Base-by-base conservation (phyloP, 2,329 filamentous ascomycete genomes). In the Sporothrix pseudoabietina region DNA sequence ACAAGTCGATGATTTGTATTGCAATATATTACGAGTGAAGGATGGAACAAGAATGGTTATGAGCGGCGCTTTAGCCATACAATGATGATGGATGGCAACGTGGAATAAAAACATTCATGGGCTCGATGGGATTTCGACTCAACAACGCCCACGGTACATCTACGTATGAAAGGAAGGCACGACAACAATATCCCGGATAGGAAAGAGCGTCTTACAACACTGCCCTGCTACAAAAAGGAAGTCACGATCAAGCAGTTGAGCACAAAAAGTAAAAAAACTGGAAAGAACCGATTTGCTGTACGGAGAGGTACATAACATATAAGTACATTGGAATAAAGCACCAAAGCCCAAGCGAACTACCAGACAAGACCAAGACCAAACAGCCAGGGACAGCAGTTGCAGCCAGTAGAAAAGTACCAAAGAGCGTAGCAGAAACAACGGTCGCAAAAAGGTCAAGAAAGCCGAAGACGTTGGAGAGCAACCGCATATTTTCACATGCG, bases 401-500 rank as follows among this genome's bases (percentile, higher is more conserved):
- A 35, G 4, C 30, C 55, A 59, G 19, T 12, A 35, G 6, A 19
- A 9, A 10, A 59, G 14, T 3, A 35, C 55, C 14, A 59, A 59
- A 5, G 3, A 61, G 35, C 35, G 32, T n/a, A 26, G 44, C 44
- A 14, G 39, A 26, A 41, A 32, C 35, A 44, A 41, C 44, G 44
- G 44, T 19, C 44, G 14, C 44, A 19, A 44, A 65, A 26, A 26
- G 35, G 35, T 22, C 2, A n/a, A 16, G 19, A 12, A 22, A 26
- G 22, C 30, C 22, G 14, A 55, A 55, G 52, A 44, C 59, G 10
- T 7, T 61, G 16, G 16, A 6, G 14, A 41, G 55, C 55, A 30
- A 35, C 7, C 6, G n/a, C 59, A 22, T n/a, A 9, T 22, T 44
- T 65, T 65, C 59, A 65, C 59, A 65, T 65, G 59, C 59, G 39